Base-by-base conservation (phyloP, 2,329 filamentous ascomycete genomes). In the Cercospora janseana region DNA sequence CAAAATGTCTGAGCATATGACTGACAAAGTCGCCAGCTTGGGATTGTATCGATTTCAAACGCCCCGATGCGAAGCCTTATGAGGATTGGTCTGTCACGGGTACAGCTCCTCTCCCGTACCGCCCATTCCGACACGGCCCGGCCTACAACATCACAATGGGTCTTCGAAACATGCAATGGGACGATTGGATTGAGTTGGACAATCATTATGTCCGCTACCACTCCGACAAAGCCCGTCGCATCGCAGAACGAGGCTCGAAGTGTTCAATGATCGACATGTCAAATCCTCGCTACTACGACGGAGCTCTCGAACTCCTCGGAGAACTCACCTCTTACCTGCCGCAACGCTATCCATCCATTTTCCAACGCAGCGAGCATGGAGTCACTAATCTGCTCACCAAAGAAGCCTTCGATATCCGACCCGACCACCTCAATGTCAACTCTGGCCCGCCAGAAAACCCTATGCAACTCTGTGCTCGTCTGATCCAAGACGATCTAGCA, bases 141-240 rank as follows among this genome's bases (percentile, higher is more conserved):
- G 35, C 28, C 7, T 89, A 90, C 67, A 79, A 86, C 62, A 78
- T 88, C 51, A 90, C 83, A 1, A 87, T 91, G 83, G 87, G 87
- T 0, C 74, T 92, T 2, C 79, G 87, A n/a, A 79, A 75, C 6
- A 78, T 88, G 71, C 74, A 80, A 24, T 83, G 81, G 69, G 79
- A 85, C 46, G 83, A 89, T 49, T 91, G 87, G 87, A 89, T 92
- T 62, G 87, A 94, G 69, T 79, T 94, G 20, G 89, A 94, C 69
- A 91, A 86, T 63, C 79, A 91, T 38, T 94, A 81, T 66, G 77
- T 82, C 1, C 80, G 79, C 46, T 94, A 77, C 65, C 87, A 94
- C 69, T 77, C 76, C 24, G 79, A 85, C 57, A 94, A 94, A 69
- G 76, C 79, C 1, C 71, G 72, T 10, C 80, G 88, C 1, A 87